Evolutionary conservation across 2,329 filamentous ascomycete genomes (phyloP).

Genomic region (Pyrenophora graminea): DNA sequence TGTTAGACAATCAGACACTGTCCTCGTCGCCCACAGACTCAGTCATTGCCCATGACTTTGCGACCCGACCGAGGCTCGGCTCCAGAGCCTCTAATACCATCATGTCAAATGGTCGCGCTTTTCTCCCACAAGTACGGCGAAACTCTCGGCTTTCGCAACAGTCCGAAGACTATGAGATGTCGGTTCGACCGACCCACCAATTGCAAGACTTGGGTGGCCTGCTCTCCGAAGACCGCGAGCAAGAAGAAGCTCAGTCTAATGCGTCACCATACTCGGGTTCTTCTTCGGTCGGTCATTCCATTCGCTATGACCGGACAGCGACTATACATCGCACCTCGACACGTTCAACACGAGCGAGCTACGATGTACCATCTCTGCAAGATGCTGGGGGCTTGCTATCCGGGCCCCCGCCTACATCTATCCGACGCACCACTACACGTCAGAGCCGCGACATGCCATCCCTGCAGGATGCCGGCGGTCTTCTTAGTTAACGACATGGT

Average conservation of each 20-base stretch:
- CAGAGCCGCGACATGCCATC: conserved; percentile 31
- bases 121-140: conserved; percentile 33
- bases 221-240: conserved; percentile 32
- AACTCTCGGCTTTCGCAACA: conserved; percentile 41
- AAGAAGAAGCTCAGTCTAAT: conserved; percentile 16
- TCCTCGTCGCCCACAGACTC: conserved; percentile 41
- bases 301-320: conserved; percentile 12
- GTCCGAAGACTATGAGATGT: conserved; percentile 41
- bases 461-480: conserved; percentile 40
- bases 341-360: conserved; percentile 27
- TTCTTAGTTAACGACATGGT: conserved; percentile 28
- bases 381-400: conserved; percentile 38
- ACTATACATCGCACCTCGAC: conserved; percentile 28
- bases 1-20: conserved; percentile 60
- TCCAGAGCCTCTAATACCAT: conserved; percentile 39
- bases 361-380: conserved; percentile 33
- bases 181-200: conserved; percentile 24
- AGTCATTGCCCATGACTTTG: conserved; percentile 51
- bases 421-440: conserved; percentile 28
- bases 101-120: conserved; percentile 28
- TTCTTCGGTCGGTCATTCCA: conserved; percentile 16
- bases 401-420: conserved; percentile 13
- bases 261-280: conserved; percentile 22
- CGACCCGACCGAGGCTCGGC: conserved; percentile 34
- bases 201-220: conserved; percentile 34